A percentile compares a stretch with the other conserved stretches of the same genome.
These are phyloP conservation scores for Pholiota conissans DNA, from an alignment of 768 basidiomycete genomes.

Conservation along the genomic window DNA sequence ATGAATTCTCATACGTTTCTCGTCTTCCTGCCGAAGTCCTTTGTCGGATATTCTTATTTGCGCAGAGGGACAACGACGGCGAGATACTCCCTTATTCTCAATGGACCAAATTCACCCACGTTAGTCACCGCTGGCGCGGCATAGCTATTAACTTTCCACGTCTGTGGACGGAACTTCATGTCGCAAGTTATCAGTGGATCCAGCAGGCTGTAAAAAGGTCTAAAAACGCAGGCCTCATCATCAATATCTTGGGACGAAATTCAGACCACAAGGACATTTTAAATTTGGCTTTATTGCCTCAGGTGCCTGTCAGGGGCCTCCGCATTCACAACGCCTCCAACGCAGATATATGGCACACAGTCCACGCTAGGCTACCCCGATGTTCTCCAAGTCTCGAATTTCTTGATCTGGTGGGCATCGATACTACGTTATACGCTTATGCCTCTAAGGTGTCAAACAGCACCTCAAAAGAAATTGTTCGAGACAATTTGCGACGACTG, in stretches of 20 bases:
- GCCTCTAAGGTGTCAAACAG: no score
- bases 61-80: neutral
- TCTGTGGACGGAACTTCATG: conserved; percentile 40
- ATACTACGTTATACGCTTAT: no score
- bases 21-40: conserved; percentile 44
- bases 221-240: conserved; percentile 35
- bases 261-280: no score
- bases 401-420: no score
- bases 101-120: conserved; percentile 41
- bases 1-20: conserved; percentile 36
- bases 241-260: conserved; percentile 11
- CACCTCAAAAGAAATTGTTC: no score
- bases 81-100: neutral
- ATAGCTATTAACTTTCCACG: conserved; percentile 39
- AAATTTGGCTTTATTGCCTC: no score
- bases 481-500: no score
- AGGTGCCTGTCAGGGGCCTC: no score
- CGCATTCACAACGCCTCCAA: no score
- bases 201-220: conserved; percentile 47
- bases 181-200: conserved; percentile 33
- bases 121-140: conserved; percentile 43
- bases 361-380: no score
- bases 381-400: no score
- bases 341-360: no score
- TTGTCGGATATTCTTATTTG: conserved; percentile 35